Base-by-base conservation (phyloP, 805 yeast genomes). In the Pichia heedii region DNA sequence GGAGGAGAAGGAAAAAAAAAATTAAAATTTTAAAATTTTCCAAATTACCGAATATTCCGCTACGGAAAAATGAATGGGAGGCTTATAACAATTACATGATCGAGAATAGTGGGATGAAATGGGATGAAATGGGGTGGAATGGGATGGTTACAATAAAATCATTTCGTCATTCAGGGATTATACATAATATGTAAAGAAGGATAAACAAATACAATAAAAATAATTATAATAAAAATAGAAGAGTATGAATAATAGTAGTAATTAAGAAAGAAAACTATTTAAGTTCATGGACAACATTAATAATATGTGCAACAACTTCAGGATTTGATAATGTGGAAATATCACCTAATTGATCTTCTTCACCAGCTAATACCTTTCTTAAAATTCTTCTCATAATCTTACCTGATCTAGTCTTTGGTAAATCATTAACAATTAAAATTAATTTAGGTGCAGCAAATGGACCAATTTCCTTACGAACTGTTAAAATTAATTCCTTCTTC, bases 371-470 rank as follows among this genome's bases (percentile, higher is more conserved):
- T 48, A 83, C 70, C 69, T 83, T 83, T 68, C 93, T 76, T 63
- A 83, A 72, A 57, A 83, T 82, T 69, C 93, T 75, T 75, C 93
- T 79, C 93, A 83, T 83, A 54, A 83, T 83, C 69, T 83, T 83
- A 58, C 93, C 93, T 5, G 88, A 81, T 70, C 93, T 78, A 12
- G 93, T 83, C 73, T 83, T 83, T 57, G 93, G 93, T 62, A 83
- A 76, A 61, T 83, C 93, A 54, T 74, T 76, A 41, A 83, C 90
- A 43, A 83, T 63, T 37, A 83, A 70, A 49, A 84, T 80, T 38
- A 77, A 63, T 66, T 83, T 83, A 51, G 93, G 93, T 36, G 90
- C 87, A 33, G 93, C 93, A 66, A 83, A 83, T 44, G 93, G 90
- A 27, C 93, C 93, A 58, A 83, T 83, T 62, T 81, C 87, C 54